Percentiles rank a stretch among this genome's conserved stretches.
These are phyloP conservation scores for Magnolia changhungtana DNA, from an alignment of 164 flowering plant genomes.

Conservation along the genomic window DNA sequence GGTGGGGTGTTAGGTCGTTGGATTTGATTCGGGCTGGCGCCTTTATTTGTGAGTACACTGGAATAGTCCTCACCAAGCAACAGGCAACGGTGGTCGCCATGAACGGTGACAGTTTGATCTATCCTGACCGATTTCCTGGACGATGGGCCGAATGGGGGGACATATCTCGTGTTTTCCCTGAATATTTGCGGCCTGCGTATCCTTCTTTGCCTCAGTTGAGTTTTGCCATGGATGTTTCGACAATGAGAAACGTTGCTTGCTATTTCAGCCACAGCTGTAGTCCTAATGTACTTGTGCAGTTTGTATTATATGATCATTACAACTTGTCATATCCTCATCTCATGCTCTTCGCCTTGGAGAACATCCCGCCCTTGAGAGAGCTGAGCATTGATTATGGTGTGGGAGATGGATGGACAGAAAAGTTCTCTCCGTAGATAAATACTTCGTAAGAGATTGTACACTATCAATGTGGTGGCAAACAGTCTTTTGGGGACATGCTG, in stretches of 20 bases:
- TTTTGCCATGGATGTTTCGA: slow-evolving; percentile 86
- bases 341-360: slow-evolving; percentile 89
- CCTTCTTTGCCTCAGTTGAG: slow-evolving; percentile 69
- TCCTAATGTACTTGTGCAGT: slow-evolving; percentile 85
- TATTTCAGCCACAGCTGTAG: slow-evolving; percentile 74
- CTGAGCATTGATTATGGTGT: slow-evolving; percentile 87
- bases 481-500: slow-evolving; percentile 20
- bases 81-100: slow-evolving; percentile 54
- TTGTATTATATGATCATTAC: slow-evolving; percentile 69
- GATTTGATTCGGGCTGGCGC: slow-evolving; percentile 71
- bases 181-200: slow-evolving; percentile 43
- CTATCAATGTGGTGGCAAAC: slow-evolving; percentile 17
- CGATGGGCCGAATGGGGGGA: slow-evolving; percentile 88
- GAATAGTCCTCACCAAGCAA: slow-evolving; percentile 63
- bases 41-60: slow-evolving; percentile 75
- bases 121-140: slow-evolving; percentile 61
- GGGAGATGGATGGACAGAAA: slow-evolving; percentile 55
- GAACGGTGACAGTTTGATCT: slow-evolving; percentile 71
- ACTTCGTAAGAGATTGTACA: slow-evolving; percentile 8
- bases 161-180: slow-evolving; percentile 54
- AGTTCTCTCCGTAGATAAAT: slow-evolving; percentile 43
- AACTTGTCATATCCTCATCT: slow-evolving; percentile 65
- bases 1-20: slow-evolving; percentile 82
- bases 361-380: slow-evolving; percentile 83
- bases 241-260: slow-evolving; percentile 79